These are phyloP conservation scores for Fragaria vesca DNA, from an alignment of 306 rosid species.

Conservation along the genomic window DNA sequence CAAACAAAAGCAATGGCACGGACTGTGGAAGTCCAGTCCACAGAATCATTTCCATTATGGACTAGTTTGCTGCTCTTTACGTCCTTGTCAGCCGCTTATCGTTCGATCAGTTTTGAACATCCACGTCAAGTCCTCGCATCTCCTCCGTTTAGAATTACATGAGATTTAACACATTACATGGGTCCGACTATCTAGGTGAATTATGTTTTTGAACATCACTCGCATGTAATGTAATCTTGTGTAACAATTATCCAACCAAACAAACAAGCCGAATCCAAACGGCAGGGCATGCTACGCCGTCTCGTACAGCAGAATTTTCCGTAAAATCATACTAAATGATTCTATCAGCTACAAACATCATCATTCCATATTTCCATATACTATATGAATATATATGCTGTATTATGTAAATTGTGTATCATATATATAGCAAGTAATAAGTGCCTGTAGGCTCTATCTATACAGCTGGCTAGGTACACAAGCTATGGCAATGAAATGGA, in stretches of 20 bases:
- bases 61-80: not conserved
- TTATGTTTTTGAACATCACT: too few species aligned
- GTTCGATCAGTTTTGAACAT: slow-evolving; percentile 27
- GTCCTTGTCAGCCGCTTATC: slow-evolving; percentile 30
- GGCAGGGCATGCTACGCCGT: too few species aligned
- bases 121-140: slow-evolving; percentile 30
- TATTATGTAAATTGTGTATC: too few species aligned
- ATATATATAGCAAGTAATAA: not conserved
- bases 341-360: too few species aligned
- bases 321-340: too few species aligned
- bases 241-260: too few species aligned
- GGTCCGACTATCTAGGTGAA: not conserved
- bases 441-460: not conserved
- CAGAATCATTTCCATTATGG: not conserved
- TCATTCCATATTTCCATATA: too few species aligned
- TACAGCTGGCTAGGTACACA: not conserved
- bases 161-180: slow-evolving; percentile 32
- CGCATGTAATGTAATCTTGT: too few species aligned
- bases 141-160: slow-evolving; percentile 17
- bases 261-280: too few species aligned
- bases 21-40: not conserved
- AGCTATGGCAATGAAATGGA: not conserved
- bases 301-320: too few species aligned
- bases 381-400: too few species aligned
- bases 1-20: not conserved